Evolutionary conservation across 1,284 basidiomycete genomes (phyloP).

Genomic region (Sanghuangporus weigelae): DNA sequence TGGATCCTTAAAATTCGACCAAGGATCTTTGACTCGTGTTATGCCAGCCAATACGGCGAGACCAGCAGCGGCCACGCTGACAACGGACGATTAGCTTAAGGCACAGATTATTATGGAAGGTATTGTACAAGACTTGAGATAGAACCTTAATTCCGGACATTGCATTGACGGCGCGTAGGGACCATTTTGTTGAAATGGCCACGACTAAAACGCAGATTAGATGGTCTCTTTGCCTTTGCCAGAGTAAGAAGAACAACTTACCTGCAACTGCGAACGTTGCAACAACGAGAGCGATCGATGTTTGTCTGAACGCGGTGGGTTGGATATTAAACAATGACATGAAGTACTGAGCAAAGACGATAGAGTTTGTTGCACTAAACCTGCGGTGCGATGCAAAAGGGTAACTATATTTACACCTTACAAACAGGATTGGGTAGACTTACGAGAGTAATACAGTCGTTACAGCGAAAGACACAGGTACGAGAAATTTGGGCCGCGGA

Average conservation of each 20-base stretch:
- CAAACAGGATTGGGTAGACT: constrained; percentile 1
- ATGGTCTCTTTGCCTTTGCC: not conserved
- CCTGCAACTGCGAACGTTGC: constrained; percentile 24
- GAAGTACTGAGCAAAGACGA: constrained; percentile 28
- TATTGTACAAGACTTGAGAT: constrained; percentile 25
- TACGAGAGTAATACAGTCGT: constrained; percentile 37
- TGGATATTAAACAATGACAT: constrained; percentile 23
- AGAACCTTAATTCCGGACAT: constrained; percentile 26
- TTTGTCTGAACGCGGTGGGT: constrained; percentile 23
- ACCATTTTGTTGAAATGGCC: constrained; percentile 29
- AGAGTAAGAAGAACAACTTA: constrained; percentile 1
- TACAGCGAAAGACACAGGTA: constrained; percentile 39
- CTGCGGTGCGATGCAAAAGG: constrained; percentile 5
- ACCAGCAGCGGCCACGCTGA: constrained; percentile 38
- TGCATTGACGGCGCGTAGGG: constrained; percentile 25
- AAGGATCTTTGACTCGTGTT: constrained; percentile 39
- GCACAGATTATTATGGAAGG: not conserved
- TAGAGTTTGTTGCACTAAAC: constrained; percentile 24
- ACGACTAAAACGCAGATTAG: constrained; percentile 20
- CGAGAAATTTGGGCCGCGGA: constrained; percentile 28
- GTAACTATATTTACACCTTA: not conserved
- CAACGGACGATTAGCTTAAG: constrained; percentile 21
- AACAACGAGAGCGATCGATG: constrained; percentile 22
- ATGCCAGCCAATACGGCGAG: constrained; percentile 43
- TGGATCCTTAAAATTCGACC: constrained; percentile 42